Conservation (phyloP, 331 rosid species). For the Pyracantha coccinea region DNA sequence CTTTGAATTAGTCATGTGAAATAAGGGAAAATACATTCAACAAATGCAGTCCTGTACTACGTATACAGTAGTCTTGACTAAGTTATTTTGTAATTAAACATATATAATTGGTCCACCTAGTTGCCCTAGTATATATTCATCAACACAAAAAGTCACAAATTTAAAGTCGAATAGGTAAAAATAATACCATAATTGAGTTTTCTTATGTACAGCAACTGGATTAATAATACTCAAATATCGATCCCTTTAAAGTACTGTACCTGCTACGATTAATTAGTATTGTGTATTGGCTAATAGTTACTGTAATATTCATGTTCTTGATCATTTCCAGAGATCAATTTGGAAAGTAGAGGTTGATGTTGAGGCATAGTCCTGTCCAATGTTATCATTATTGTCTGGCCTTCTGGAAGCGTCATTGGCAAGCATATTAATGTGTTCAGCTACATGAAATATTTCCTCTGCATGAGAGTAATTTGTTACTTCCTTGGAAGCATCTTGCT, state of each 20-base stretch:
- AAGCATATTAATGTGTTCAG: constrained; percentile 23
- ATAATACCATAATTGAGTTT: constrained; percentile 13
- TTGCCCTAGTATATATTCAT: not conserved
- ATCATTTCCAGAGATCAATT: constrained; percentile 69
- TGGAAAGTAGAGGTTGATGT: constrained; percentile 58
- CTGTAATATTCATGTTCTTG: constrained; percentile 15
- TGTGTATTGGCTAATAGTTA: not conserved
- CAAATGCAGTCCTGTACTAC: not conserved
- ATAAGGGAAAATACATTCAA: not conserved
- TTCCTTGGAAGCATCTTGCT: constrained; percentile 39
- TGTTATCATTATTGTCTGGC: constrained; percentile 3
- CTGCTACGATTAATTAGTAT: constrained; percentile 30
- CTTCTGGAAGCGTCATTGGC: constrained; percentile 27
- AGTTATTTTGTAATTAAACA: not conserved
- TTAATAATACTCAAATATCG: constrained; percentile 7
- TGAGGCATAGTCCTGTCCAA: constrained; percentile 38
- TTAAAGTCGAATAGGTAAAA: constrained; percentile 16
- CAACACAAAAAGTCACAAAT: constrained; percentile 2
- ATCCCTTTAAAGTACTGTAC: constrained; percentile 18
- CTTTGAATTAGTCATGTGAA: not conserved
- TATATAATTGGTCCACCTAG: not conserved
- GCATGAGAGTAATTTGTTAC: constrained; percentile 23
- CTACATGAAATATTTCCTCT: constrained; percentile 26
- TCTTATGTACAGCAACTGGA: constrained; percentile 45
- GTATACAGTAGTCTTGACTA: not conserved